phyloP scores from a whole-genome alignment of 2,329 filamentous ascomycete species.

The Aaosphaeria pasadenensis region DNA sequence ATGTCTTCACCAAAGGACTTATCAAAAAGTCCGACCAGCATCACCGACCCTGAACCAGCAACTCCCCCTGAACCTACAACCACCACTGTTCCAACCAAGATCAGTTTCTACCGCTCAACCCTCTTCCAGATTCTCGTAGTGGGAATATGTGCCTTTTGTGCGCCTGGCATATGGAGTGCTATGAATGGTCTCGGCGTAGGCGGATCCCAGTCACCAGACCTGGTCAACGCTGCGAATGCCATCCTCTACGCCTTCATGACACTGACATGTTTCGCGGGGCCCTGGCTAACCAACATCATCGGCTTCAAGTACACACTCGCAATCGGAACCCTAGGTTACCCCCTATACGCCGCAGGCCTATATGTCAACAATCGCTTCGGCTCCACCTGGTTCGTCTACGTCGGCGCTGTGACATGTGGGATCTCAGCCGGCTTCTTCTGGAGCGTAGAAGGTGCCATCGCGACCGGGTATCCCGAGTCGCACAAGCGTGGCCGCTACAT shows the following conservation, averaged over 20 bases:
- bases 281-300: constrained; percentile 44
- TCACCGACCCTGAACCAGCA: not conserved
- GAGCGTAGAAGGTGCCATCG: constrained; percentile 36
- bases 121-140: constrained; percentile 15
- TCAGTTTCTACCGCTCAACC: constrained; percentile 8
- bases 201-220: constrained; percentile 40
- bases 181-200: constrained; percentile 45
- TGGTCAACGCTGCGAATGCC: constrained; percentile 47
- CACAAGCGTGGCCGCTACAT: constrained; percentile 43
- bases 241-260: constrained; percentile 47
- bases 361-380: constrained; percentile 17
- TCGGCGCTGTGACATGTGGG: constrained; percentile 15
- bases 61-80: not conserved
- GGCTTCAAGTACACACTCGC: constrained; percentile 30
- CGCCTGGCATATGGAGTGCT: constrained; percentile 35
- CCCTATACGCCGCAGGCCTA: constrained; percentile 13
- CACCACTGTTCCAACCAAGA: not conserved
- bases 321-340: constrained; percentile 15
- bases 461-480: constrained; percentile 41
- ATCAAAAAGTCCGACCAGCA: too few species aligned
- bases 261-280: constrained; percentile 42
- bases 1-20: too few species aligned
- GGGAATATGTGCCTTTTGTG: constrained; percentile 11
- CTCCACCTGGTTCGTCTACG: constrained; percentile 17
- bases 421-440: constrained; percentile 38